Base-by-base conservation (phyloP, 441 rosid genomes). In the Jatropha multifida region DNA sequence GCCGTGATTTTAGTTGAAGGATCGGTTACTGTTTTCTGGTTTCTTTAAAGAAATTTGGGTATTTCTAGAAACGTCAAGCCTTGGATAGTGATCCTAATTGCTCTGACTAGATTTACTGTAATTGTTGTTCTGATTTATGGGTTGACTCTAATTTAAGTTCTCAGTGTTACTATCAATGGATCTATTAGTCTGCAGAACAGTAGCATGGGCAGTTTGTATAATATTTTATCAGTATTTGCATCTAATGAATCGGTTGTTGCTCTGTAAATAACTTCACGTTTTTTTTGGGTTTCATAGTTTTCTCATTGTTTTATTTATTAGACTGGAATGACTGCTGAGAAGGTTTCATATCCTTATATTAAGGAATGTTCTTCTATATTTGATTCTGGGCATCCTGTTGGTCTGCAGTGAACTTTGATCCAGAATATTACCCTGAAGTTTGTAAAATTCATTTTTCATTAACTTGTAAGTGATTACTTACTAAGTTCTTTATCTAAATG, bases 401-500 rank as follows among this genome's bases (percentile, higher is more conserved):
- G 20, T 14, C 8, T 60, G 26, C 3, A 5, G 2, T 18, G 18
- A 3, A 37, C 23, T 3, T 38, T 9, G 7, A 20, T 71, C 58
- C 54, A 55, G 23, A 26, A n/a, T 71, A 15, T n/a, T 70, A 14
- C 41, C n/a, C 41, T 38, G 6, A 71, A 67, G 62, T 41, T 2
- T 23, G 12, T 20, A 37, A 69, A 13, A 55, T 17, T 51, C 44
- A 6, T 11, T 48, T 48, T 23, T 67, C 56, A 14, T 44, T 61
- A 59, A 44, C 52, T 56, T 76, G 49, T 77, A 15, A 49, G 23
- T 44, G 12, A 17, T 32, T 55, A 46, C 55, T 59, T 3, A 46
- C 40, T 27, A n/a, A 13, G 58, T 26, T 62, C 38, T 48, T 63
- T 71, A 23, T 68, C 52, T 38, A 23, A 64, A 27, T 44, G 76